Percentiles rank a stretch among this genome's conserved stretches.
phyloP scores from a whole-genome alignment of 129 eudicot species.

The Flaveria linearis region DNA sequence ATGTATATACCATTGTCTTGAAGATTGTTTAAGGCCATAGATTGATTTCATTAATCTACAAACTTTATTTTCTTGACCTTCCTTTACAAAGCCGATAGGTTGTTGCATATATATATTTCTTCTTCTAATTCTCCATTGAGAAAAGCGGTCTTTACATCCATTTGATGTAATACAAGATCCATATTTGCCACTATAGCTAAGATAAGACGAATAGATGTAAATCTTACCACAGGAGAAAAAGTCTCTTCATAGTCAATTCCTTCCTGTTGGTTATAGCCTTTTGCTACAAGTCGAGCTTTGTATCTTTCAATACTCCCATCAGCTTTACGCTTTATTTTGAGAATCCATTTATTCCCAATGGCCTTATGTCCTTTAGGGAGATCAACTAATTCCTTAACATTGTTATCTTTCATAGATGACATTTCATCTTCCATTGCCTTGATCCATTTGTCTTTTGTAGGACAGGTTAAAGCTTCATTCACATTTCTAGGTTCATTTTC shows the following conservation, averaged over 20 bases:
- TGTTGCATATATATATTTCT: constrained; percentile 5
- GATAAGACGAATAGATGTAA: neutral
- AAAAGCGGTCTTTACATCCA: constrained; percentile 1
- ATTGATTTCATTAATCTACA: neutral
- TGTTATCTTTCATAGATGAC: neutral
- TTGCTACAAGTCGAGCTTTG: neutral
- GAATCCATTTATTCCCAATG: constrained; percentile 14
- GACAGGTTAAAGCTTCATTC: neutral
- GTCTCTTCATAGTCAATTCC: constrained; percentile 11
- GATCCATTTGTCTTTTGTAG: neutral
- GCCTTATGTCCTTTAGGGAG: constrained; percentile 6
- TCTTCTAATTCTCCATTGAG: neutral
- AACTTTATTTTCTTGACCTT: neutral
- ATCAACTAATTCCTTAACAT: constrained; percentile 11
- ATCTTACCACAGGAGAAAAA: neutral
- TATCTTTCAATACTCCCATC: constrained; percentile 5
- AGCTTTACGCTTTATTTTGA: constrained; percentile 9
- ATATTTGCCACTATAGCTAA: neutral
- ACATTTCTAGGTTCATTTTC: neutral
- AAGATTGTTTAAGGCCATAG: constrained; percentile 18
- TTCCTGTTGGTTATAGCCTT: constrained; percentile 2
- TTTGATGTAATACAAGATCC: constrained; percentile 8
- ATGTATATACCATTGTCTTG: constrained; percentile 11
- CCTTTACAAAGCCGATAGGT: neutral
- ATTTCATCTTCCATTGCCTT: constrained; percentile 8